Evolutionary conservation across 495 filamentous ascomycete genomes (phyloP), one percentile per base, ranked within the genome.

Genomic region (Daldinia loculata): DNA sequence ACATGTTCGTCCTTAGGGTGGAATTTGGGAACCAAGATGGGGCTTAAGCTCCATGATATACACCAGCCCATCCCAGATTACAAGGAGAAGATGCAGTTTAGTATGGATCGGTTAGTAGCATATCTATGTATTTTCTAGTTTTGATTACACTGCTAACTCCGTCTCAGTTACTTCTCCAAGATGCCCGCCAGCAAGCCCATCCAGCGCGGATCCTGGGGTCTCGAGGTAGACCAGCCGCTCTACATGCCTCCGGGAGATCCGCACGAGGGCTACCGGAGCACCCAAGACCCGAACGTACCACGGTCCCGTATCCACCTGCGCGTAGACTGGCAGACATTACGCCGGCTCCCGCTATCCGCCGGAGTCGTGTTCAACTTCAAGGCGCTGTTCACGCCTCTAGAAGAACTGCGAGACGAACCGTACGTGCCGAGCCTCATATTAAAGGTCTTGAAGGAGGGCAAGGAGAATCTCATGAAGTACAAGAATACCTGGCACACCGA

Each of bases 281-380:
- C 74, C 1, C 92, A 95, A 72, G 77, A 87, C 52, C 79, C 85
- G 1, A 73, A 83, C 6, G 78, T 95, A 6, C 77, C 74, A 6
- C 71, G 90, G n/a, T 82, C 85, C 0, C 87, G 92, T 24, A 83
- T 91, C 70, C 79, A 90, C 62, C 84, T 97, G 14, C 88, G 94
- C n/a, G 93, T 95, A 2, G 94, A 97, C 76, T 95, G 93, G 92
- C 94, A 97, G 79, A 97, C 94, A 0, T 84, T 97, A 17, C 88
- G 94, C 12, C 86, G 94, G 27, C 81, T 97, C 0, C 94, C 94
- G 2, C 78, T 97, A 4, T 91, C 89, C 0, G 92, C 86, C 0
- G 89, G 85, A 0, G 80, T 97, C 8, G 86, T 93, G 2, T 97
- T 97, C 80, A 97, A 97, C 76, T 97, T 94, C 87, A 97, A 95